Percentiles rank a stretch among this genome's conserved stretches.
Evolutionary conservation across 352 stramenopile genomes (phyloP).

Genomic region (Globisporangium spinosum): DNA sequence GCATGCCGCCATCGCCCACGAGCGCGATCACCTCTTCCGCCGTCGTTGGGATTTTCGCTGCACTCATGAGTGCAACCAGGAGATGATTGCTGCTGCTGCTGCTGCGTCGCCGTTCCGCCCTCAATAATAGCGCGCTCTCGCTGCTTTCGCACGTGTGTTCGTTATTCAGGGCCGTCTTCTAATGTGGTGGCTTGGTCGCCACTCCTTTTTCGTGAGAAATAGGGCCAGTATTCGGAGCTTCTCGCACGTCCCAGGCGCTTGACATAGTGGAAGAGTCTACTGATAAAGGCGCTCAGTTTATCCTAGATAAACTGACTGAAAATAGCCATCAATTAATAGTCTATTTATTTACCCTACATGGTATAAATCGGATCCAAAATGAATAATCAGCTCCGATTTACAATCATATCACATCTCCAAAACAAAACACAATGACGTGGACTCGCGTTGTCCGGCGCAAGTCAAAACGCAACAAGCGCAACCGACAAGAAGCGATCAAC

Average conservation of each 20-base stretch:
- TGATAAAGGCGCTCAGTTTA: not conserved
- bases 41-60: constrained; percentile 44
- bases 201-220: constrained; percentile 7
- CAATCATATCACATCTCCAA: no score
- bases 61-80: constrained; percentile 8
- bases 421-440: not conserved
- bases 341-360: not conserved
- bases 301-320: not conserved
- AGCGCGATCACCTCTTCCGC: constrained; percentile 56
- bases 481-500: constrained; percentile 5
- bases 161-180: constrained; percentile 42
- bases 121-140: constrained; percentile 10
- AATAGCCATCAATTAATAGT: not conserved
- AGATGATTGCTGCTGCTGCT: constrained; percentile 4
- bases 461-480: not conserved
- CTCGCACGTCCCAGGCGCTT: not conserved
- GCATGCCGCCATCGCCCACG: constrained; percentile 38
- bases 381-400: no score
- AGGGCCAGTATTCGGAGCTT: not conserved
- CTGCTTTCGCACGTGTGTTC: not conserved
- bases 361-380: not conserved
- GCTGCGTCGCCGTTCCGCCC: constrained; percentile 1
- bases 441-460: no score
- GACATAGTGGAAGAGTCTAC: not conserved
- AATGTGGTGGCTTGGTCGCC: constrained; percentile 17